phyloP scores from a whole-genome alignment of 202 grass and related monocot species.

The Bolboschoenoplectus hybrid region DNA sequence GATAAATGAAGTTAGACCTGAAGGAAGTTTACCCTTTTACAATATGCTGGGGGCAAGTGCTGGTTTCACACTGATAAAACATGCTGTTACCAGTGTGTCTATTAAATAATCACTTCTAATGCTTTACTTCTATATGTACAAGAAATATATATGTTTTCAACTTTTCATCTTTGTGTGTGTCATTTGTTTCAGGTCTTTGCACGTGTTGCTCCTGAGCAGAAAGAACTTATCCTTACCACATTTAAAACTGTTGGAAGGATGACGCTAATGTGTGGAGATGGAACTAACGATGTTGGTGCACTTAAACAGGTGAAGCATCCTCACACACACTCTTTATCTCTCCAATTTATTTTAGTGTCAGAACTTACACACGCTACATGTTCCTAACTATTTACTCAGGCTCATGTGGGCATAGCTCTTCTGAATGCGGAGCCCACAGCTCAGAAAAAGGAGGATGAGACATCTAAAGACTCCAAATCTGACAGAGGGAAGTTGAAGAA shows the following conservation, averaged over 20 bases:
- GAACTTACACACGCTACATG: constrained; percentile 8
- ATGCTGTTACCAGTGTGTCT: not conserved
- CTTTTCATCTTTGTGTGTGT: not conserved
- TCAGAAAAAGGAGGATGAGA: constrained; percentile 60
- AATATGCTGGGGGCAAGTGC: not conserved
- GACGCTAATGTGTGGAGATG: constrained; percentile 99
- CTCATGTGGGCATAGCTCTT: constrained; percentile 93
- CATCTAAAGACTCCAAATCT: constrained; percentile 61
- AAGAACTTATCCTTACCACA: constrained; percentile 99
- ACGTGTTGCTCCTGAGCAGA: constrained; percentile 96
- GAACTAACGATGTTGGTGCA: constrained; percentile 99
- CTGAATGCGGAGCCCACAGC: constrained; percentile 73
- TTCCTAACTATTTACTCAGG: constrained; percentile 55
- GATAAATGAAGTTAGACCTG: not conserved
- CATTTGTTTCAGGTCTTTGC: constrained; percentile 80
- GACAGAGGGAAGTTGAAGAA: constrained; percentile 77
- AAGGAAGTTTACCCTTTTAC: not conserved
- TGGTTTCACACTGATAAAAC: constrained; percentile 7
- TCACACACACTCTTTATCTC: not conserved
- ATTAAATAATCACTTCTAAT: not conserved
- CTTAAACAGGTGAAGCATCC: constrained; percentile 75
- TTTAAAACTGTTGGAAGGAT: constrained; percentile 98
- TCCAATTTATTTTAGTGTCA: constrained; percentile 14
- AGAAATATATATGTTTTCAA: not conserved
- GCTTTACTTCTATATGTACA: constrained; percentile 28